A percentile compares a stretch with the other conserved stretches of the same genome.
These are phyloP conservation scores for Anthracocystis walkeri DNA, from an alignment of 1,284 basidiomycete genomes.

Conservation along the genomic window DNA sequence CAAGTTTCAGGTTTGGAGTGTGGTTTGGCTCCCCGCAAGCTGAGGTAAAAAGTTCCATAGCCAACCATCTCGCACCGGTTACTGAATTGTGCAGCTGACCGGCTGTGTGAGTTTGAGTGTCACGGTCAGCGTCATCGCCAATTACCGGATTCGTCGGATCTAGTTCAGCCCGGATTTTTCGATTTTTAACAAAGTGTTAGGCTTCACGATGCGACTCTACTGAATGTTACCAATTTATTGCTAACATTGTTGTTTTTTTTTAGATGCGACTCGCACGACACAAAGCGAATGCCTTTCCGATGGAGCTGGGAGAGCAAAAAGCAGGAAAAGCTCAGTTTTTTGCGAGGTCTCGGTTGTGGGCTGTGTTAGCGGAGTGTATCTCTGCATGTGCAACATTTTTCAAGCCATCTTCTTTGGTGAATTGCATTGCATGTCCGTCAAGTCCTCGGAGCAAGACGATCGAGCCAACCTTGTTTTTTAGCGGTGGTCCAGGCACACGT, in stretches of 20 bases:
- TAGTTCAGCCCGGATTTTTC: neutral
- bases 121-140: slow-evolving; percentile 21
- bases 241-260: neutral
- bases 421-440: slow-evolving; percentile 9
- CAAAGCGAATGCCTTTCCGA: neutral
- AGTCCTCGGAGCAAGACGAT: slow-evolving; percentile 14
- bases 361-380: too few species aligned
- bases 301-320: neutral
- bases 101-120: neutral
- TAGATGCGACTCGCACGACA: neutral
- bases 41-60: slow-evolving; percentile 20
- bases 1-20: too few species aligned
- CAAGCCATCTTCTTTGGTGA: neutral
- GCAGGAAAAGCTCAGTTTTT: slow-evolving; percentile 11
- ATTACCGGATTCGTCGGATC: slow-evolving; percentile 33
- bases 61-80: slow-evolving; percentile 21
- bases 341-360: neutral
- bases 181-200: neutral
- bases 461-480: slow-evolving; percentile 6
- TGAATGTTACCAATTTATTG: too few species aligned
- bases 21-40: slow-evolving; percentile 1
- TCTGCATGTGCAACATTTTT: neutral
- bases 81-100: slow-evolving; percentile 8
- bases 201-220: neutral
- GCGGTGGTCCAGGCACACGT: neutral